Percentiles rank a stretch among this genome's conserved stretches.
Conservation (phyloP, 495 filamentous ascomycete genomes). For the Xylaria castorea region DNA sequence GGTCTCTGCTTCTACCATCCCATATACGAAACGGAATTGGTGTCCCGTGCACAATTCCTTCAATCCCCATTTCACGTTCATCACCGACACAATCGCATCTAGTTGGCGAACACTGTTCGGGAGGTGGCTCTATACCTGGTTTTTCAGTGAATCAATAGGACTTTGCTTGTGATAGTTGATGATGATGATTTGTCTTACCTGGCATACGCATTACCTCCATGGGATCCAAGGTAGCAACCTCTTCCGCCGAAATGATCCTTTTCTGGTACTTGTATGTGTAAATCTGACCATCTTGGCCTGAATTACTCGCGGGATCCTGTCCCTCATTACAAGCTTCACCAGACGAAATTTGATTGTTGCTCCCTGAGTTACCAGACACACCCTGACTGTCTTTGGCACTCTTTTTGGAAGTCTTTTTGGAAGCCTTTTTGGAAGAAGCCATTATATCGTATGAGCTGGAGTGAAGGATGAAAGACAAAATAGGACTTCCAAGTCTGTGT, state of each 20-base stretch:
- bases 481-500: not conserved
- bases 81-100: not conserved
- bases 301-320: not conserved
- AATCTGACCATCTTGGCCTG: not conserved
- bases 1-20: not conserved
- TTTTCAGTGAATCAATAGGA: not conserved
- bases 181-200: not conserved
- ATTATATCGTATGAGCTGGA: too few relatives aligned
- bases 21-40: not conserved
- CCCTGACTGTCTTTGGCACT: too few relatives aligned
- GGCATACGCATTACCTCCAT: not conserved
- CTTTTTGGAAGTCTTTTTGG: too few relatives aligned
- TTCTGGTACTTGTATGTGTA: not conserved
- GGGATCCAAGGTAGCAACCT: not conserved
- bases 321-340: not conserved
- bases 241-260: not conserved
- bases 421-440: too few relatives aligned
- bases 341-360: not conserved
- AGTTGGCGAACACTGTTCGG: not conserved
- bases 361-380: not conserved
- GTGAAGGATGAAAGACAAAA: too few relatives aligned
- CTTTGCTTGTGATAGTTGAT: not conserved
- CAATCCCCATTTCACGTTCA: not conserved
- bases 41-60: not conserved
- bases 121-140: not conserved